These are phyloP conservation scores for Diutina scorzettiae DNA, from an alignment of 1,139 yeast genomes.

Conservation along the genomic window DNA sequence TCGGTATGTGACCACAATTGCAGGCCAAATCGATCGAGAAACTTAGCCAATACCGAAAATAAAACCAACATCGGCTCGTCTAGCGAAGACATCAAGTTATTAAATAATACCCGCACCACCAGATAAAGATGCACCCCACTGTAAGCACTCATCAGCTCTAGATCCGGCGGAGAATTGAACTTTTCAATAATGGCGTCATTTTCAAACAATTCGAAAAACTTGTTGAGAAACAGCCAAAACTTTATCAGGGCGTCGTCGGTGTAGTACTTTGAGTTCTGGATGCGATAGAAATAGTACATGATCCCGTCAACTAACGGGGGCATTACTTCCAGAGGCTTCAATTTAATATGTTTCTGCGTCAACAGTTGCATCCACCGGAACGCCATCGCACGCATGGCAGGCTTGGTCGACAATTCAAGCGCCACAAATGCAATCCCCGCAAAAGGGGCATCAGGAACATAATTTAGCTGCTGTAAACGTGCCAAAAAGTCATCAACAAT, in stretches of 20 bases:
- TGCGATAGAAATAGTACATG: conserved; percentile 33
- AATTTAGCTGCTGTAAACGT: conserved; percentile 6
- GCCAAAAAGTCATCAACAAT: conserved; percentile 12
- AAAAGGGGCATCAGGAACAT: conserved; percentile 6
- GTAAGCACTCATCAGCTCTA: conserved; percentile 27
- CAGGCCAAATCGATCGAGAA: conserved; percentile 26
- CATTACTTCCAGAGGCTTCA: conserved; percentile 8
- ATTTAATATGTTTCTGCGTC: not conserved
- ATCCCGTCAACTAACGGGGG: conserved; percentile 41
- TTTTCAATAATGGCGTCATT: conserved; percentile 24
- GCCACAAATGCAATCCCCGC: conserved; percentile 43
- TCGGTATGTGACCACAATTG: conserved; percentile 41
- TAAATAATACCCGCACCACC: conserved; percentile 33
- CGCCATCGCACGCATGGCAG: conserved; percentile 15
- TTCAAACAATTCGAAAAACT: conserved; percentile 29
- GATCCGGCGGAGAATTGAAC: conserved; percentile 33
- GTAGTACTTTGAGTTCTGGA: conserved; percentile 42
- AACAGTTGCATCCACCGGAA: conserved; percentile 6
- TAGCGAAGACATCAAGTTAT: conserved; percentile 38
- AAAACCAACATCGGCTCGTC: conserved; percentile 43
- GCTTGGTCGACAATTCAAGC: conserved; percentile 43
- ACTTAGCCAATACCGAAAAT: conserved; percentile 31
- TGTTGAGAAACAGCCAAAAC: conserved; percentile 42
- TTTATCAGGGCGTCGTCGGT: conserved; percentile 27
- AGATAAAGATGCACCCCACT: conserved; percentile 31